Evolutionary conservation across 2,329 filamentous ascomycete genomes (phyloP).

Genomic region (Fusarium sp.): DNA sequence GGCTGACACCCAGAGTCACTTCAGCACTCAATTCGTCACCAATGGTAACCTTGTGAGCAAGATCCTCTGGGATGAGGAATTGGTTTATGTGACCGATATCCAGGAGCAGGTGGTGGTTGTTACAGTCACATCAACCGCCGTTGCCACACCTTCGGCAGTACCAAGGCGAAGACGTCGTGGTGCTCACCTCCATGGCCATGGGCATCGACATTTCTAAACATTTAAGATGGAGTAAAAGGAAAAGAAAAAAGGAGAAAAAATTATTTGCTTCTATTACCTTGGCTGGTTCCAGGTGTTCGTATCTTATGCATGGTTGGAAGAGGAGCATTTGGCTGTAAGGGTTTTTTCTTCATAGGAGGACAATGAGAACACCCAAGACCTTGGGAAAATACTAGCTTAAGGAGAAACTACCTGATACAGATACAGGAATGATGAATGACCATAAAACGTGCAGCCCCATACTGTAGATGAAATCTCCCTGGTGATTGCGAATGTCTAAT

Average conservation of each 20-base stretch:
- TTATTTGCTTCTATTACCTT: constrained; percentile 48
- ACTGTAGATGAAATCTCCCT: constrained; percentile 34
- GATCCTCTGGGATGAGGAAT: constrained; percentile 70
- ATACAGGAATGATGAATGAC: constrained; percentile 52
- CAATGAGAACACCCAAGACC: constrained; percentile 51
- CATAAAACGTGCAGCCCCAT: constrained; percentile 36
- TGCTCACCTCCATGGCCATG: constrained; percentile 58
- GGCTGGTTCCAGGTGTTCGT: constrained; percentile 57
- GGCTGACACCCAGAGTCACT: constrained; percentile 56
- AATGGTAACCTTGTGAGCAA: constrained; percentile 66
- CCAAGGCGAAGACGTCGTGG: constrained; percentile 49
- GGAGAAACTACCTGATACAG: constrained; percentile 50
- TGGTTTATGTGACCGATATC: constrained; percentile 67
- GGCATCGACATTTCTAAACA: constrained; percentile 48
- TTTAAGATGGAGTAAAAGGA: constrained; percentile 27
- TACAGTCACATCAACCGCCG: constrained; percentile 54
- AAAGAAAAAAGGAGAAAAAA: constrained; percentile 26
- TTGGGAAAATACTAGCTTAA: constrained; percentile 55
- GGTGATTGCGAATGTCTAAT: constrained; percentile 23
- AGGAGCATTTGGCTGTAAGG: constrained; percentile 55
- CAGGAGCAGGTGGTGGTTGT: constrained; percentile 60
- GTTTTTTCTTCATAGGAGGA: constrained; percentile 55
- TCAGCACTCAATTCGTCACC: constrained; percentile 69
- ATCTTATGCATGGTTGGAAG: constrained; percentile 55
- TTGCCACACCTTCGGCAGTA: constrained; percentile 35